phyloP scores from a whole-genome alignment of 73 alveolate species.

The Tetrahymena elliotti region DNA sequence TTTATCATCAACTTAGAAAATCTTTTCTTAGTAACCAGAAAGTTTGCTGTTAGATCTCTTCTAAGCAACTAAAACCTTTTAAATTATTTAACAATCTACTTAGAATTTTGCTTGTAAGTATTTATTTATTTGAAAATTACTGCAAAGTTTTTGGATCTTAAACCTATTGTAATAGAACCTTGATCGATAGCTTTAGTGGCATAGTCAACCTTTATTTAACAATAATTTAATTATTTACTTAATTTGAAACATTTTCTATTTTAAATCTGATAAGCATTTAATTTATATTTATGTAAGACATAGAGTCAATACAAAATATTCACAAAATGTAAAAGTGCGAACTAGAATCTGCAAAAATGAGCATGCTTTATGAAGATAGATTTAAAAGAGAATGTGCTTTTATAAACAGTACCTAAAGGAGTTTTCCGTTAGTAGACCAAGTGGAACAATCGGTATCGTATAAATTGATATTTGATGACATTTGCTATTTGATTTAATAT shows the following conservation, averaged over 20 bases:
- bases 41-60: conserved; percentile 81
- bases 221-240: neutral
- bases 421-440: conserved; percentile 96
- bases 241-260: too few relatives aligned
- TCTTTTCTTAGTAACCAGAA: conserved; percentile 77
- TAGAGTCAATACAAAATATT: neutral
- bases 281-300: too few relatives aligned
- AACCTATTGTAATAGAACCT: conserved; percentile 93
- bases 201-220: conserved; percentile 63
- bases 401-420: conserved; percentile 51
- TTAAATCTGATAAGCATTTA: neutral
- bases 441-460: conserved; percentile 92
- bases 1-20: conserved; percentile 94
- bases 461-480: conserved; percentile 31
- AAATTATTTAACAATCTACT: neutral
- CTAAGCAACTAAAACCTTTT: conserved; percentile 68
- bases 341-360: neutral
- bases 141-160: conserved; percentile 69
- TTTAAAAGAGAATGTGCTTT: neutral
- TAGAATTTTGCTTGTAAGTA: neutral
- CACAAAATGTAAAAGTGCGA: neutral
- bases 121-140: conserved; percentile 26
- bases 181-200: conserved; percentile 99
- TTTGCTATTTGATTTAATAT: neutral
- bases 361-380: neutral